These are phyloP conservation scores for Lipomyces lipofer DNA, from an alignment of 805 yeast genomes.

Conservation along the genomic window DNA sequence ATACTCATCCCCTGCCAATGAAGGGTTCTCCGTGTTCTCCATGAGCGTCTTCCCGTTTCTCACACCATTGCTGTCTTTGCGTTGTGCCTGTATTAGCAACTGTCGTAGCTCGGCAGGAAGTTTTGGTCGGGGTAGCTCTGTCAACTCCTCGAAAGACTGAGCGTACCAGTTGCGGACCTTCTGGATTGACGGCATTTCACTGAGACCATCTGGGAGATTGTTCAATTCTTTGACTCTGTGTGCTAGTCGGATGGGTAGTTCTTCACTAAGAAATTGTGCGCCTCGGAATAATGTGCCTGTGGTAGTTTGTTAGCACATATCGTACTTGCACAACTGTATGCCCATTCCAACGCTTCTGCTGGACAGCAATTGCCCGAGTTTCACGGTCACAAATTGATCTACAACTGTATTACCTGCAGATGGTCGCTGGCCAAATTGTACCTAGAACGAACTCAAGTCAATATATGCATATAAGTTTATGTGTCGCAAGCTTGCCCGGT, in stretches of 20 bases:
- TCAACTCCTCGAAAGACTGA: conserved; percentile 80
- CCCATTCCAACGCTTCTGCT: too few species aligned
- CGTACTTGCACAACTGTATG: neutral
- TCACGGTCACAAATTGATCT: neutral
- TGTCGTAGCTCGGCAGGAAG: conserved; percentile 47
- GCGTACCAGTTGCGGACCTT: conserved; percentile 88
- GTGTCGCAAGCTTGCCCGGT: neutral
- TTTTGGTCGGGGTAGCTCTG: conserved; percentile 60
- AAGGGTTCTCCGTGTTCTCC: conserved; percentile 26
- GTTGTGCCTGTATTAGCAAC: conserved; percentile 38
- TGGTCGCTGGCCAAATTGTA: conserved; percentile 81
- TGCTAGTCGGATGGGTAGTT: conserved; percentile 82
- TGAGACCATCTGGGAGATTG: conserved; percentile 71
- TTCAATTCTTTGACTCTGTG: conserved; percentile 84
- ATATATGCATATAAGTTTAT: neutral
- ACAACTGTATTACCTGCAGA: conserved; percentile 54
- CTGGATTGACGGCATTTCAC: conserved; percentile 69
- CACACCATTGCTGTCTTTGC: conserved; percentile 14
- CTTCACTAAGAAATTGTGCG: conserved; percentile 68
- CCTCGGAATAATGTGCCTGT: conserved; percentile 56
- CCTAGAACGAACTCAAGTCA: conserved; percentile 13
- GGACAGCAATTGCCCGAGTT: too few species aligned
- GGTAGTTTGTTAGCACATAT: neutral
- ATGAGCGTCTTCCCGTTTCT: conserved; percentile 20
- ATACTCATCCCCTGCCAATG: conserved; percentile 22